Conservation (phyloP, 768 basidiomycete species). For the Cyathus striatus region DNA sequence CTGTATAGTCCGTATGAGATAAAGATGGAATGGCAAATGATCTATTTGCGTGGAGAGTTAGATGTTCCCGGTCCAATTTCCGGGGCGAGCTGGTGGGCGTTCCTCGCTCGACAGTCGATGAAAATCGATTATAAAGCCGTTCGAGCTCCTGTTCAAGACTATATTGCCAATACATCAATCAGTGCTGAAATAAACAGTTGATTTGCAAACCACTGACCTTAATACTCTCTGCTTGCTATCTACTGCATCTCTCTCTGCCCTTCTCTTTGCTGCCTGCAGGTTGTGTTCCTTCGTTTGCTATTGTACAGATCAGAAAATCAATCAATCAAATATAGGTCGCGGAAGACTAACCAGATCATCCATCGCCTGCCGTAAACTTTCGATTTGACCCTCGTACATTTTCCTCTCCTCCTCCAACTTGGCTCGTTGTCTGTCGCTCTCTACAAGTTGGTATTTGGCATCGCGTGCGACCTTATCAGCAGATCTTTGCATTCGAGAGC, state of each 20-base stretch:
- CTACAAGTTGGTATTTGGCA: slow-evolving; percentile 46
- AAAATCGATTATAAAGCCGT: slow-evolving; percentile 58
- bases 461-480: slow-evolving; percentile 39
- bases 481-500: slow-evolving; percentile 36
- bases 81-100: slow-evolving; percentile 24
- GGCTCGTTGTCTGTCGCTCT: slow-evolving; percentile 55
- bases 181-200: not conserved
- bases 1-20: too few species aligned
- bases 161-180: slow-evolving; percentile 4
- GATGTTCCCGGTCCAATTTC: too few species aligned
- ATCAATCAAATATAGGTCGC: not conserved
- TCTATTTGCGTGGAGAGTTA: too few species aligned
- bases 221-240: slow-evolving; percentile 70
- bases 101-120: slow-evolving; percentile 30
- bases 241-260: slow-evolving; percentile 70
- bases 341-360: slow-evolving; percentile 49
- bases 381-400: slow-evolving; percentile 53
- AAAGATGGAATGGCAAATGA: too few species aligned
- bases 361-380: slow-evolving; percentile 50
- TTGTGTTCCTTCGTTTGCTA: slow-evolving; percentile 69
- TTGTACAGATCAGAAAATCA: slow-evolving; percentile 5
- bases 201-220: slow-evolving; percentile 41
- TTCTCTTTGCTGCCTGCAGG: slow-evolving; percentile 67
- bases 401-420: slow-evolving; percentile 66
- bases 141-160: slow-evolving; percentile 69